Evolutionary conservation across 176 grass and related monocot species (phyloP).

Genomic region (Aegilops sharonensis): DNA sequence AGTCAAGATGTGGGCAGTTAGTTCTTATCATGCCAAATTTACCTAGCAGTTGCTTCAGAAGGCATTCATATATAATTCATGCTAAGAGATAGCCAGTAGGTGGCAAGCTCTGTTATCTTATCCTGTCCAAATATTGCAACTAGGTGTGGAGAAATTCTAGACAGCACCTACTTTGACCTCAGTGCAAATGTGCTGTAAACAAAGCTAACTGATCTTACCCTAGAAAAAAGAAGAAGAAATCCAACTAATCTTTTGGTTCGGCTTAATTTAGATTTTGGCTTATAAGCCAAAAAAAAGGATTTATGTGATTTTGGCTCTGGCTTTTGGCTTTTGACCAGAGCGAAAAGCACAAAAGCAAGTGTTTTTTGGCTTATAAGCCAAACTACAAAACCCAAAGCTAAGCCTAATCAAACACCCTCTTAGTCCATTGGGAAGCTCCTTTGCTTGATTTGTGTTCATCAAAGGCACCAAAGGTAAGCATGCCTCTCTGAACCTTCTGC

Average conservation of each 20-base stretch:
- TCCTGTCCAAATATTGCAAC: slow-evolving; percentile 23
- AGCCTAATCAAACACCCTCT: neutral
- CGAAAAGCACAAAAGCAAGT: too few species aligned
- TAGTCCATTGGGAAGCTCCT: neutral
- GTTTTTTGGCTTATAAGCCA: too few species aligned
- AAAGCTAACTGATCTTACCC: slow-evolving; percentile 1
- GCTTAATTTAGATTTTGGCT: too few species aligned
- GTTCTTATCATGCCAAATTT: slow-evolving; percentile 35
- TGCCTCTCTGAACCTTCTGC: slow-evolving; percentile 1
- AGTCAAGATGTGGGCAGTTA: slow-evolving; percentile 20
- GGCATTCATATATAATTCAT: slow-evolving; percentile 16
- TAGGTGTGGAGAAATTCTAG: slow-evolving; percentile 4
- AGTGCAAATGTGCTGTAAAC: neutral
- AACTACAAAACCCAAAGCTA: too few species aligned
- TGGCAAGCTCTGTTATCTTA: slow-evolving; percentile 28
- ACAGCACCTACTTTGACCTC: slow-evolving; percentile 8
- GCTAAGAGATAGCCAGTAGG: neutral
- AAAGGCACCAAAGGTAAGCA: neutral
- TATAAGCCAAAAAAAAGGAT: too few species aligned
- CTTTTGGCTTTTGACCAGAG: too few species aligned
- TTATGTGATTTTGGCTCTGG: too few species aligned
- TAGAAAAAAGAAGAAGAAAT: too few species aligned
- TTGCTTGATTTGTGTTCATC: neutral
- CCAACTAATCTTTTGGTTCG: too few species aligned
- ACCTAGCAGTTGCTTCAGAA: slow-evolving; percentile 6